phyloP scores from a whole-genome alignment of 495 filamentous ascomycete species.

The Ascobolus immersus region DNA sequence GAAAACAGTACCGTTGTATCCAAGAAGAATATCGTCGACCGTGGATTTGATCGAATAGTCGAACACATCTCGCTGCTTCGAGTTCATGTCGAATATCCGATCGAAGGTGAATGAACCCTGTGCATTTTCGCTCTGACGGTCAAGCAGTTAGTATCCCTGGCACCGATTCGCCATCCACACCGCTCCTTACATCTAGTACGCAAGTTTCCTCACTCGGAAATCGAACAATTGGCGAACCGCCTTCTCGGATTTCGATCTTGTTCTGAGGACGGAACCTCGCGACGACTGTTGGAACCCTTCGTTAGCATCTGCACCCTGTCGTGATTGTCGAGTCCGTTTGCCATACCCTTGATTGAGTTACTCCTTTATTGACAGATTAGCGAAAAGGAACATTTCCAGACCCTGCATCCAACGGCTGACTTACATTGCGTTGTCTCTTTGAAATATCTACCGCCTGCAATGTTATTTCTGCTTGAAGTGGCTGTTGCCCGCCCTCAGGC shows the following conservation, averaged over 20 bases:
- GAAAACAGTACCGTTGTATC: conserved; percentile 98
- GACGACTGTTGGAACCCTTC: conserved; percentile 33
- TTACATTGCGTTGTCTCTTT: too few relatives aligned
- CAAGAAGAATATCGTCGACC: conserved; percentile 92
- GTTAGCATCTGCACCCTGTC: too few relatives aligned
- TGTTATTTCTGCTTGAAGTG: too few relatives aligned
- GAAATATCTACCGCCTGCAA: too few relatives aligned
- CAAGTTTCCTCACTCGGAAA: conserved; percentile 85
- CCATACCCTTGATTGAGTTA: too few relatives aligned
- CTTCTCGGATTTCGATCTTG: conserved; percentile 64
- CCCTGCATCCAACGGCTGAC: too few relatives aligned
- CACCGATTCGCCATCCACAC: conserved; percentile 17
- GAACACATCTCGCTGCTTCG: conserved; percentile 72
- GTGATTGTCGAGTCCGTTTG: too few relatives aligned
- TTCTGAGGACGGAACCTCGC: conserved; percentile 95
- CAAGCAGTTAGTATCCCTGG: too few relatives aligned
- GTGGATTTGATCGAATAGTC: conserved; percentile 89
- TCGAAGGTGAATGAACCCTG: conserved; percentile 84
- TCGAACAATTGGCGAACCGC: conserved; percentile 69
- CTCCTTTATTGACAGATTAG: too few relatives aligned
- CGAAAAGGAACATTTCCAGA: too few relatives aligned
- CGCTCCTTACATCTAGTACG: conserved; percentile 50
- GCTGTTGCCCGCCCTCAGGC: too few relatives aligned
- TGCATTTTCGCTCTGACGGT: conserved; percentile 69
- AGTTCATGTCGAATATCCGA: conserved; percentile 81